These are phyloP conservation scores for Phytophthora colocasiae DNA, from an alignment of 352 stramenopile species.

Conservation along the genomic window DNA sequence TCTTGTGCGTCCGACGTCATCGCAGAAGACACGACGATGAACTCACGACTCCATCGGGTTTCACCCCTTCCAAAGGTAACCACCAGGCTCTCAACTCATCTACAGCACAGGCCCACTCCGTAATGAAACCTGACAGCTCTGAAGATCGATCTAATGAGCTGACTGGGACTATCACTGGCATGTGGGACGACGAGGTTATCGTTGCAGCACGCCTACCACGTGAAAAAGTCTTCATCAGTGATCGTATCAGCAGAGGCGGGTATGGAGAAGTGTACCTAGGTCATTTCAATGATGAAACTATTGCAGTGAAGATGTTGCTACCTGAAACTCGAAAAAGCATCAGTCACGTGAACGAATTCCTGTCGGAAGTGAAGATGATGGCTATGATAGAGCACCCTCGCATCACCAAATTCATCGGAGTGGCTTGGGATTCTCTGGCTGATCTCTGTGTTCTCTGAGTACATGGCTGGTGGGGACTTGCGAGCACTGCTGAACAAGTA, in stretches of 20 bases:
- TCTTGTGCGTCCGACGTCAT: slow-evolving; percentile 7
- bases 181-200: slow-evolving; percentile 43
- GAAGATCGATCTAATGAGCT: slow-evolving; percentile 9
- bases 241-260: slow-evolving; percentile 35
- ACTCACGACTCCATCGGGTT: slow-evolving; percentile 10
- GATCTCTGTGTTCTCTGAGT: slow-evolving; percentile 27
- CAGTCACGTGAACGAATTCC: slow-evolving; percentile 51
- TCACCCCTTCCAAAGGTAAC: slow-evolving; percentile 8
- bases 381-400: slow-evolving; percentile 48
- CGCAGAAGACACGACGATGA: slow-evolving; percentile 1
- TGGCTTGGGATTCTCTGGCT: slow-evolving; percentile 24
- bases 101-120: slow-evolving; percentile 7
- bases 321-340: slow-evolving; percentile 36
- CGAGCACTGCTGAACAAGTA: slow-evolving; percentile 19
- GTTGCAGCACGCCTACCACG: slow-evolving; percentile 43
- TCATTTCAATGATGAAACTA: slow-evolving; percentile 34
- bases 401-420: slow-evolving; percentile 25
- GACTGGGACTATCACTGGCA: slow-evolving; percentile 18
- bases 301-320: slow-evolving; percentile 46
- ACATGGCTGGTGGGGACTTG: slow-evolving; percentile 23
- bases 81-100: slow-evolving; percentile 15
- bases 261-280: slow-evolving; percentile 45
- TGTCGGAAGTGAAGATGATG: slow-evolving; percentile 63
- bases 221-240: slow-evolving; percentile 39
- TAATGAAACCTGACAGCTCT: slow-evolving; percentile 6